These are phyloP conservation scores for Chaetoscypha palmicola DNA, from an alignment of 2,329 filamentous ascomycete species.

Conservation along the genomic window DNA sequence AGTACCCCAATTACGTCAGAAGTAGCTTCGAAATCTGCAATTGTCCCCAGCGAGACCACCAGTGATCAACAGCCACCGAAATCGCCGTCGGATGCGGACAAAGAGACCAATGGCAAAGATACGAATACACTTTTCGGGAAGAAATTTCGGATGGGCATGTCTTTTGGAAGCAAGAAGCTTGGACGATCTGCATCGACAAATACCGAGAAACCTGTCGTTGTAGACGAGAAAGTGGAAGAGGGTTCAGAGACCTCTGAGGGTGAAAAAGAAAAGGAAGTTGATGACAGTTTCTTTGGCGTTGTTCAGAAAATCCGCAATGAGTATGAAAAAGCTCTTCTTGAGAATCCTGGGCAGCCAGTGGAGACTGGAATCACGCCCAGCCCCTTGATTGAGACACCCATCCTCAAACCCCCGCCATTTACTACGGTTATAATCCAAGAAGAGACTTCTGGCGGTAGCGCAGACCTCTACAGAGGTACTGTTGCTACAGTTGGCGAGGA, in stretches of 20 bases:
- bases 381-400: slow-evolving; percentile 65
- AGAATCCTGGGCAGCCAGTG: slow-evolving; percentile 46
- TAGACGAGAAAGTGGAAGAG: slow-evolving; percentile 67
- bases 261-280: slow-evolving; percentile 61
- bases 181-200: slow-evolving; percentile 60
- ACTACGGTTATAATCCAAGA: slow-evolving; percentile 65
- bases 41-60: slow-evolving; percentile 38
- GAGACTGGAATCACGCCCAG: slow-evolving; percentile 63
- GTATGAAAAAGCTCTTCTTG: slow-evolving; percentile 61
- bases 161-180: slow-evolving; percentile 79
- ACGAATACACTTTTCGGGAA: slow-evolving; percentile 65
- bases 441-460: slow-evolving; percentile 60
- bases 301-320: slow-evolving; percentile 66
- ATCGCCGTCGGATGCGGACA: slow-evolving; percentile 48
- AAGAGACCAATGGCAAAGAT: slow-evolving; percentile 56
- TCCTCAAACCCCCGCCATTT: slow-evolving; percentile 62
- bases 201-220: slow-evolving; percentile 63
- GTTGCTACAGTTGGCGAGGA: slow-evolving; percentile 71
- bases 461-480: slow-evolving; percentile 86
- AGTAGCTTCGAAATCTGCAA: slow-evolving; percentile 38
- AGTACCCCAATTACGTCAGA: slow-evolving; percentile 45
- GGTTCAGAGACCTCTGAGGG: slow-evolving; percentile 49
- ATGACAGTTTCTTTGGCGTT: slow-evolving; percentile 67
- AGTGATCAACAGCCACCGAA: slow-evolving; percentile 39
- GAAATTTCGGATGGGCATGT: slow-evolving; percentile 65